These are phyloP conservation scores for Aaosphaeria arxii DNA, from an alignment of 2,329 filamentous ascomycete genomes.

Conservation along the genomic window DNA sequence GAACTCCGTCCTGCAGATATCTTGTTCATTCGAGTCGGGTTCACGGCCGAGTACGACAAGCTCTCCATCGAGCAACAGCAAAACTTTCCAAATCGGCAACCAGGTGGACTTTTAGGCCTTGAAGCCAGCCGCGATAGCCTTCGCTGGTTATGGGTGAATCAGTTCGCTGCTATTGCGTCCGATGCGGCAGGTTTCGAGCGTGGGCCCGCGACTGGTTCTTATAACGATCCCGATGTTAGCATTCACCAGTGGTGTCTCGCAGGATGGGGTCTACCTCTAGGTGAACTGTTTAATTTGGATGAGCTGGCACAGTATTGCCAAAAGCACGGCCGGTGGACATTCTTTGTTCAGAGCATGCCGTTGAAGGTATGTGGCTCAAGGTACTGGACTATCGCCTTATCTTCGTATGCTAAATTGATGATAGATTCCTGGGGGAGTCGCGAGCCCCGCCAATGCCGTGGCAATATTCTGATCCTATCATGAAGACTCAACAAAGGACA, in stretches of 20 bases:
- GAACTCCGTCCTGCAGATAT: conserved; percentile 29
- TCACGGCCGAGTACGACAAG: conserved; percentile 36
- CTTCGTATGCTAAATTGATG: background rate
- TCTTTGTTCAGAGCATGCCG: conserved; percentile 60
- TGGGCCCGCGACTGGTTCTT: conserved; percentile 34
- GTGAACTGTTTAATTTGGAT: conserved; percentile 47
- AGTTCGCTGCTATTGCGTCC: conserved; percentile 46
- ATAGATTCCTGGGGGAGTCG: conserved; percentile 48
- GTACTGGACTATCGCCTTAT: background rate
- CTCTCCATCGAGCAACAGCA: conserved; percentile 17
- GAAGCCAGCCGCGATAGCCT: conserved; percentile 35
- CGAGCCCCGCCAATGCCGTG: conserved; percentile 36
- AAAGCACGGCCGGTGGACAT: conserved; percentile 52
- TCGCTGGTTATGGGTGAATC: conserved; percentile 47
- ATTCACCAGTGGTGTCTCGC: conserved; percentile 32
- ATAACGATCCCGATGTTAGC: conserved; percentile 27
- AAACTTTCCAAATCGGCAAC: conserved; percentile 21
- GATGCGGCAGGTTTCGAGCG: conserved; percentile 45
- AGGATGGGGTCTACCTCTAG: conserved; percentile 24
- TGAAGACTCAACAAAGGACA: too few species aligned
- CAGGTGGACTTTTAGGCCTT: conserved; percentile 38
- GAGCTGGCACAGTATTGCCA: conserved; percentile 53
- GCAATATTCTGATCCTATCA: conserved; percentile 27
- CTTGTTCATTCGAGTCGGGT: conserved; percentile 28
- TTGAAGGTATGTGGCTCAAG: conserved; percentile 44